Conservation (phyloP, 2,329 filamentous ascomycete species). For the Phialophora verrucosa region DNA sequence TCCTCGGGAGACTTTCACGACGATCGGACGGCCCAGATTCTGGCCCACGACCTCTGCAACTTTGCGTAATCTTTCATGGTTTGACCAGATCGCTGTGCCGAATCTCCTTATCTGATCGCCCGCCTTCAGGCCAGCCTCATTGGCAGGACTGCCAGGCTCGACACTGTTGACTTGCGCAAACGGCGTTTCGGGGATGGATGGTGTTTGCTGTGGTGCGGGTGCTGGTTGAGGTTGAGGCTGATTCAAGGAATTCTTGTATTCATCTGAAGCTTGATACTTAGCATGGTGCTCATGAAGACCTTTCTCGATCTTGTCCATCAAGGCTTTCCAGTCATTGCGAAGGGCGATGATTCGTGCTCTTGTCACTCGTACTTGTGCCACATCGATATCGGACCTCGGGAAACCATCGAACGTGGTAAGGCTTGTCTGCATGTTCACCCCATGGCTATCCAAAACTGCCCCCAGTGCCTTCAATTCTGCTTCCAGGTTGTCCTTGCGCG, state of each 20-base stretch:
- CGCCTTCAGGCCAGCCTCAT: constrained; percentile 75
- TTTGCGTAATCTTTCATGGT: constrained; percentile 83
- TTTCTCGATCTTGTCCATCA: constrained; percentile 84
- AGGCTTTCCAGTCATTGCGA: constrained; percentile 88
- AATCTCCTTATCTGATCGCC: constrained; percentile 86
- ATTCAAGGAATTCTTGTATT: constrained; percentile 39
- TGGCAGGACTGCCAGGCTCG: constrained; percentile 77
- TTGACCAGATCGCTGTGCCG: constrained; percentile 79
- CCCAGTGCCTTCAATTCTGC: constrained; percentile 84
- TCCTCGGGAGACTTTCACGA: constrained; percentile 34
- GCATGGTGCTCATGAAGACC: constrained; percentile 90
- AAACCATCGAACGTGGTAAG: constrained; percentile 90
- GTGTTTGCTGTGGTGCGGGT: constrained; percentile 34
- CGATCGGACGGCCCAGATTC: constrained; percentile 73
- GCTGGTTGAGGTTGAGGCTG: constrained; percentile 34
- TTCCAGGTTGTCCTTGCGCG: constrained; percentile 83
- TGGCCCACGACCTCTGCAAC: constrained; percentile 89
- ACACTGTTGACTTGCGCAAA: constrained; percentile 94
- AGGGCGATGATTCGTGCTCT: constrained; percentile 86
- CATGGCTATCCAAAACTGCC: constrained; percentile 77
- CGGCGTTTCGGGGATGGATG: constrained; percentile 57
- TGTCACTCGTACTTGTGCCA: constrained; percentile 94
- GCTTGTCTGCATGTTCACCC: constrained; percentile 87
- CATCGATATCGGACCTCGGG: constrained; percentile 89
- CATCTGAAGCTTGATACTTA: constrained; percentile 56